A percentile compares a stretch with the other conserved stretches of the same genome.
Evolutionary conservation across 805 yeast species (phyloP).

Genomic region (Saturnispora sekii): DNA sequence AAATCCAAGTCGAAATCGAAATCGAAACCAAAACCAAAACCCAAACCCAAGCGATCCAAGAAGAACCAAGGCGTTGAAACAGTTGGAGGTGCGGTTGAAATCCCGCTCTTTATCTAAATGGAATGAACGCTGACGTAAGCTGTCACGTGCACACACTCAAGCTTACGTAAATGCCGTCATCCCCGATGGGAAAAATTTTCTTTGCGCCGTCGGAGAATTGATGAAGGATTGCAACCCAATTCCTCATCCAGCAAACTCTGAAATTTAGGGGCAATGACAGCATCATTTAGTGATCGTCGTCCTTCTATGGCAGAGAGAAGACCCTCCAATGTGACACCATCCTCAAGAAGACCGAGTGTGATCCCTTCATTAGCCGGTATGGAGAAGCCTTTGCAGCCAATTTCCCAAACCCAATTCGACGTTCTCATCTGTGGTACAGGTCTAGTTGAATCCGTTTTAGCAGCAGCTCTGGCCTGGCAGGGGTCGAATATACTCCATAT

Average conservation of each 20-base stretch:
- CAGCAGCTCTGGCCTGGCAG: constrained; percentile 95
- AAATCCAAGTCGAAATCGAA: not conserved
- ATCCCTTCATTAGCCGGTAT: constrained; percentile 71
- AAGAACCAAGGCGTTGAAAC: constrained; percentile 23
- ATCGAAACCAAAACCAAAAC: constrained; percentile 5
- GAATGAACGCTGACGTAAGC: not conserved
- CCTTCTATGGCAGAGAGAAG: constrained; percentile 39
- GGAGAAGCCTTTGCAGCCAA: constrained; percentile 58
- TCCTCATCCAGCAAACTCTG: no score
- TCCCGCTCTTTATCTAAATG: constrained; percentile 32
- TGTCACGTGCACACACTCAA: not conserved
- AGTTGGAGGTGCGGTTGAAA: constrained; percentile 36
- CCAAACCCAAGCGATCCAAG: constrained; percentile 3
- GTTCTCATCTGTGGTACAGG: constrained; percentile 93
- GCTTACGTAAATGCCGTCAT: no score
- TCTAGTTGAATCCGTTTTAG: constrained; percentile 73
- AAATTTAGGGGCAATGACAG: constrained; percentile 32
- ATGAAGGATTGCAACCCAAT: no score
- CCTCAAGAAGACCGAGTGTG: constrained; percentile 28
- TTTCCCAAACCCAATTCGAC: constrained; percentile 62
- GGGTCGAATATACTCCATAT: constrained; percentile 93
- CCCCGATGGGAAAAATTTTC: no score
- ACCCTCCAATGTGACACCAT: constrained; percentile 22
- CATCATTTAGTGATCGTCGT: constrained; percentile 58
- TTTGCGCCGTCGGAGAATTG: no score